Base-by-base conservation (phyloP, 1,139 yeast species). In the Sugiyamaella xylanicola region DNA sequence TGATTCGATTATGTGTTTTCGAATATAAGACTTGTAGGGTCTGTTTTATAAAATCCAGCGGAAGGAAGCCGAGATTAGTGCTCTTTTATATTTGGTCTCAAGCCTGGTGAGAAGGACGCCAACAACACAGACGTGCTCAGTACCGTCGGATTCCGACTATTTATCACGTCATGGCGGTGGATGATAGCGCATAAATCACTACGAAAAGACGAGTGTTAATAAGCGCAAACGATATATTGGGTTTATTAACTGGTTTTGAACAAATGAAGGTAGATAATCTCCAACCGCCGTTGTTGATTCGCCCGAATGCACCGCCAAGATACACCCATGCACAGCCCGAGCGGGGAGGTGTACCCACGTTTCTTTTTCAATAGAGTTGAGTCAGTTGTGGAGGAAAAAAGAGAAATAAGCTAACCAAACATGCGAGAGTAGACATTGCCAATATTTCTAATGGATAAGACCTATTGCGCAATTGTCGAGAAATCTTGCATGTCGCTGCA, bases 61-160 rank as follows among this genome's bases (percentile, higher is more conserved):
- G n/a, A n/a, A n/a, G n/a, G n/a, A n/a, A n/a, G n/a, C n/a, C n/a
- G n/a, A n/a, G n/a, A n/a, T n/a, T n/a, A n/a, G n/a, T n/a, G n/a
- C n/a, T n/a, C n/a, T n/a, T n/a, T n/a, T n/a, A n/a, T n/a, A n/a
- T n/a, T n/a, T n/a, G n/a, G n/a, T n/a, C n/a, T n/a, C n/a, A n/a
- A n/a, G n/a, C n/a, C n/a, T n/a, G n/a, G n/a, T n/a, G n/a, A n/a
- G n/a, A n/a, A n/a, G n/a, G n/a, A n/a, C n/a, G n/a, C n/a, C n/a
- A n/a, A n/a, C n/a, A n/a, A n/a, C n/a, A n/a, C 19, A 25, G 16
- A 7, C 29, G 25, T 45, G 17, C 17, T 45, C 16, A 7, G 19
- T 15, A 15, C 17, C 9, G 37, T 45, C 48, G 48, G 48, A 29
- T 29, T 45, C 48, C 48, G 48, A 45, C 15, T 16, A 43, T 22